Evolutionary conservation across 352 stramenopile species (phyloP).

Genomic region (Phytophthora pluvialis): DNA sequence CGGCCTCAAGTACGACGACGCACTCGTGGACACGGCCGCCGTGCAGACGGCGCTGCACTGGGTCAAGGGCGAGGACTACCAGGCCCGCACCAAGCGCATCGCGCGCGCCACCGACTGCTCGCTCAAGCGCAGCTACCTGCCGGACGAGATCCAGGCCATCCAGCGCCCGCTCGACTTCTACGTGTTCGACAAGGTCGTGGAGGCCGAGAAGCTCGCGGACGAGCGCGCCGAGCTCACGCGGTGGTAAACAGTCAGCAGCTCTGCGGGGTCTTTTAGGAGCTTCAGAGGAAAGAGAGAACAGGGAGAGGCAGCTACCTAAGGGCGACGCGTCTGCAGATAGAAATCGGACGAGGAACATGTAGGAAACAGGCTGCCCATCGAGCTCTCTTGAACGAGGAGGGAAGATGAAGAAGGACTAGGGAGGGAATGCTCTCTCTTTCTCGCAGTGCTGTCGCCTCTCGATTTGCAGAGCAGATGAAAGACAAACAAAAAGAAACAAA

Average conservation of each 20-base stretch:
- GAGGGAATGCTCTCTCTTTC: neutral
- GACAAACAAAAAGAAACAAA: slow-evolving; percentile 31
- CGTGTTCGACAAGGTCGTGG: slow-evolving; percentile 60
- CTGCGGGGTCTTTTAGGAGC: neutral
- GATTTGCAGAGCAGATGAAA: slow-evolving; percentile 15
- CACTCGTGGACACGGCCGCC: slow-evolving; percentile 80
- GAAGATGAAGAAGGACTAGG: neutral
- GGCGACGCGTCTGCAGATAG: slow-evolving; percentile 10
- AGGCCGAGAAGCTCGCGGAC: slow-evolving; percentile 63
- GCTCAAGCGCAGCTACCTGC: slow-evolving; percentile 86
- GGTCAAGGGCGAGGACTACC: slow-evolving; percentile 81
- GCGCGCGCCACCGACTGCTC: slow-evolving; percentile 83
- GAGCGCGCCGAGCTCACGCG: slow-evolving; percentile 84
- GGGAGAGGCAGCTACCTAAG: neutral
- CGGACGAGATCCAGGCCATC: slow-evolving; percentile 88
- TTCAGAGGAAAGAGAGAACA: slow-evolving; percentile 3
- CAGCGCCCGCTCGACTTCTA: slow-evolving; percentile 85
- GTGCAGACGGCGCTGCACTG: slow-evolving; percentile 85
- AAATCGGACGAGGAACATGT: slow-evolving; percentile 1
- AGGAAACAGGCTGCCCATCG: slow-evolving; percentile 12
- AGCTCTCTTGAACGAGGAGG: neutral
- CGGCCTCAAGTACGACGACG: slow-evolving; percentile 90
- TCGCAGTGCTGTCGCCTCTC: neutral
- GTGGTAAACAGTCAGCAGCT: slow-evolving; percentile 59
- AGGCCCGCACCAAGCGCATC: slow-evolving; percentile 79